Evolutionary conservation across 2,329 filamentous ascomycete genomes (phyloP), one percentile per base, ranked within the genome.

Genomic region (Nemania abortiva): DNA sequence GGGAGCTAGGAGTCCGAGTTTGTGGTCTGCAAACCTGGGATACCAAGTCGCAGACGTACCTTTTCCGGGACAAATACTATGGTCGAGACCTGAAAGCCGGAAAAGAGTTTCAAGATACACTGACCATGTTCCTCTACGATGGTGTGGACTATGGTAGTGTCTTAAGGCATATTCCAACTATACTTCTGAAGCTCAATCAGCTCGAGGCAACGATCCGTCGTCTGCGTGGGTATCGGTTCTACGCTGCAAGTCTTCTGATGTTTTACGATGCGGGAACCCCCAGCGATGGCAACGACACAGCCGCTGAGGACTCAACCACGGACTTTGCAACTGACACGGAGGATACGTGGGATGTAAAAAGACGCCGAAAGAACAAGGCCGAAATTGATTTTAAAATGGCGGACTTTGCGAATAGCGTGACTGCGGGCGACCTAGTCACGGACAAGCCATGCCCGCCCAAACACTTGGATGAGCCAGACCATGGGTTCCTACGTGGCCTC

Each of bases 61-160:
- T 95, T n/a, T 99, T 98, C 78, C 92, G 97, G 78, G 96, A 99
- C 86, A 99, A 99, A 81, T 99, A 99, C 80, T 97, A 94, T 78
- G 96, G 96, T 1, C 91, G 96, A 63, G 90, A 93, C 74, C 84
- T 99, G 39, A 95, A 95, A 80, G 94, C 92, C 2, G 96, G 96
- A 1, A 85, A 87, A 2, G 93, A 98, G 77, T 98, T 99, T 76
- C 93, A 97, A 77, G 89, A 92, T 68, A 95, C 95, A 0, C 85
- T 99, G 5, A 95, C 91, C 61, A 90, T 92, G 31, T 99, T 98
- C 78, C 88, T 99, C 70, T 97, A 94, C 79, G 94, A 98, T 74
- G 96, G 95, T 0, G 87, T 93, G 24, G 93, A 95, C 72, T 88
- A 93, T 77, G 85, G 88, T 37, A 95, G 93, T 77, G 91, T 97